Evolutionary conservation across 2,329 filamentous ascomycete genomes (phyloP).

Genomic region (Fusarium drepaniforme): DNA sequence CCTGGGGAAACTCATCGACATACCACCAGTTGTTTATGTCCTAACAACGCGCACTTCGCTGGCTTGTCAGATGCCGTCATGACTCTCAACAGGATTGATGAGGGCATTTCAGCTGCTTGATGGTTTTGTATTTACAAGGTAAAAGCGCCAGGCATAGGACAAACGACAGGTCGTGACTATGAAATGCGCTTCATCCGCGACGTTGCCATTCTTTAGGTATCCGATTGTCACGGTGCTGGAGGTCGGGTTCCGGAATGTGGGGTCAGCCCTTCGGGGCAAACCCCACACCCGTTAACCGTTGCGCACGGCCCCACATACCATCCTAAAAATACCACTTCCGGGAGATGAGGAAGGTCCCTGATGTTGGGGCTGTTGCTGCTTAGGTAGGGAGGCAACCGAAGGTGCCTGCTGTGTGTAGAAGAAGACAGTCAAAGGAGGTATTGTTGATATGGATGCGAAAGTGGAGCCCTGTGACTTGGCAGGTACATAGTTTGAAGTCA

Average conservation of each 20-base stretch:
- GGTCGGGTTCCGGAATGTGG: neutral
- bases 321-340: neutral
- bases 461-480: neutral
- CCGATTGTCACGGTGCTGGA: neutral
- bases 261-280: neutral
- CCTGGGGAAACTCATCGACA: neutral
- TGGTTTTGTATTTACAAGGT: neutral
- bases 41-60: neutral
- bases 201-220: neutral
- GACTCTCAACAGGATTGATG: neutral
- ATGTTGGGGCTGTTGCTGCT: neutral
- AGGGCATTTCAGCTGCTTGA: neutral
- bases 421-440: neutral
- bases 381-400: neutral
- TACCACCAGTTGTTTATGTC: neutral
- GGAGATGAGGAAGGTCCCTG: neutral
- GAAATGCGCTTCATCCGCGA: neutral
- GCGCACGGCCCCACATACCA: neutral
- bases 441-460: neutral
- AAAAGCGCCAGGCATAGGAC: neutral
- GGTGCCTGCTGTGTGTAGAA: neutral
- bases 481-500: neutral
- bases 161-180: neutral
- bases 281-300: neutral
- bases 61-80: neutral